Conservation (phyloP, 202 grass and related monocot species). For the Tripidium arundinaceum region DNA sequence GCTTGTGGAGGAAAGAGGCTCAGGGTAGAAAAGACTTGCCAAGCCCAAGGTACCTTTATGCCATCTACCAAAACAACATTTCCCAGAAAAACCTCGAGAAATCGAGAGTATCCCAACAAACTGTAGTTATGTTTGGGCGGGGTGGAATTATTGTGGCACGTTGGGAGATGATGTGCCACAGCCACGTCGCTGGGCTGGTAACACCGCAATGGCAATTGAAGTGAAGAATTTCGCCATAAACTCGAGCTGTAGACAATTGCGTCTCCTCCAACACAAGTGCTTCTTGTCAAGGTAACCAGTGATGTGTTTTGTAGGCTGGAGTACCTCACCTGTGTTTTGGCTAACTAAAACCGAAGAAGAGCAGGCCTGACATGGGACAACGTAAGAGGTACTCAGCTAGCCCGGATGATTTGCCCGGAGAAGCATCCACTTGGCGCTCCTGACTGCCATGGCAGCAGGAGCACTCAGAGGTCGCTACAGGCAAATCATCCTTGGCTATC, state of each 20-base stretch:
- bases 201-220: neutral
- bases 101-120: no score
- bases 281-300: no score
- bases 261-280: no score
- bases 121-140: no score
- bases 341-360: neutral
- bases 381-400: constrained; percentile 34
- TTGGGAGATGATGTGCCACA: no score
- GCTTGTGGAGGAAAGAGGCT: neutral
- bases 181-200: no score
- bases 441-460: no score
- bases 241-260: neutral
- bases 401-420: constrained; percentile 23
- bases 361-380: constrained; percentile 25
- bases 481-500: constrained; percentile 57
- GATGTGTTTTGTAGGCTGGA: no score
- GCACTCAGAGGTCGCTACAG: neutral
- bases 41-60: neutral
- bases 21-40: neutral
- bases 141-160: no score
- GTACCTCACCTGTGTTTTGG: neutral
- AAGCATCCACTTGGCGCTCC: neutral
- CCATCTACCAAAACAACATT: neutral
- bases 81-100: neutral
- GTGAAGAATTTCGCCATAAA: neutral